Conservation (phyloP, 2,329 filamentous ascomycete species). For the Cytospora piceae region DNA sequence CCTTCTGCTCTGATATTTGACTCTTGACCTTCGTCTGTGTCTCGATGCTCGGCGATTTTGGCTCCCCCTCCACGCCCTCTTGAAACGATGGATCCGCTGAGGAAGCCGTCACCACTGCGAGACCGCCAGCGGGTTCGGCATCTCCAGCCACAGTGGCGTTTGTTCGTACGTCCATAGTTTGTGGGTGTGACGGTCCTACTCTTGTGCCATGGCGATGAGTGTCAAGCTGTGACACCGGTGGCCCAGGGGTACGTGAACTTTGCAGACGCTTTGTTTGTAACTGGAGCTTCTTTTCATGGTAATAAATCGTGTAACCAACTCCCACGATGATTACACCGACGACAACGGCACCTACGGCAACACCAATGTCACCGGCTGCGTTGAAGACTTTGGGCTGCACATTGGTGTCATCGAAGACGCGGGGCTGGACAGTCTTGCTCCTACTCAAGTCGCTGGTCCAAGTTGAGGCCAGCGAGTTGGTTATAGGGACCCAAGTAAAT, state of each 20-base stretch:
- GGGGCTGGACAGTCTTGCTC: too few relatives aligned
- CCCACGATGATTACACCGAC: conserved; percentile 64
- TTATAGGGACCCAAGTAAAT: background rate
- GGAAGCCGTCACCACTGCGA: conserved; percentile 7
- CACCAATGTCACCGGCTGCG: conserved; percentile 59
- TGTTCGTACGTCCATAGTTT: background rate
- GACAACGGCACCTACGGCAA: conserved; percentile 88
- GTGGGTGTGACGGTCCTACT: background rate
- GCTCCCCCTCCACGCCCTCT: background rate
- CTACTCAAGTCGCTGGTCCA: too few relatives aligned
- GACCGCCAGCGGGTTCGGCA: background rate
- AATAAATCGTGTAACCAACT: conserved; percentile 10
- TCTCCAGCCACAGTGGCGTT: background rate
- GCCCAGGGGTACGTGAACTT: background rate
- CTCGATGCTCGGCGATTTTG: background rate
- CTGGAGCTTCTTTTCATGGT: conserved; percentile 8
- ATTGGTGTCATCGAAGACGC: background rate
- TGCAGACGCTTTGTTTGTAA: background rate
- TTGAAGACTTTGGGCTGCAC: background rate
- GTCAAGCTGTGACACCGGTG: background rate
- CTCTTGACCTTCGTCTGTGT: conserved; percentile 12
- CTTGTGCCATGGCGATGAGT: background rate
- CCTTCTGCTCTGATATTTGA: conserved; percentile 4
- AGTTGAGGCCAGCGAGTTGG: too few relatives aligned
- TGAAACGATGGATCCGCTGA: background rate